Base-by-base conservation (phyloP, 108 stramenopile species). In the Skeletonema grethae region DNA sequence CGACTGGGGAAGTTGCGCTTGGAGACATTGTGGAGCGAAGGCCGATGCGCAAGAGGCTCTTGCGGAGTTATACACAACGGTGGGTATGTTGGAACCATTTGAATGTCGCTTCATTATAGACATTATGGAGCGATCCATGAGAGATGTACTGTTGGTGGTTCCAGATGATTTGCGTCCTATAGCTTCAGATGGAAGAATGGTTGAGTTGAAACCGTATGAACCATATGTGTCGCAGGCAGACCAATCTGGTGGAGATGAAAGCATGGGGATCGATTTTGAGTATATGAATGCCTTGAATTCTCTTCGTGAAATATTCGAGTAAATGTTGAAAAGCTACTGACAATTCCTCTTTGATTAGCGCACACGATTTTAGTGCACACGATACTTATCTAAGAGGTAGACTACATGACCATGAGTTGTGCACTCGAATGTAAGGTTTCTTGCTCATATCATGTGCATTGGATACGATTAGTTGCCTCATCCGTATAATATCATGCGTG, bases 1-100 rank as follows among this genome's bases (percentile, higher is more conserved):
- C 69, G 93, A 91, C 35, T 94, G 90, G 89, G 89, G 89, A 24
- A 86, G 85, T 62, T 95, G 94, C 72, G 91, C 90, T 6, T 95
- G 94, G 94, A 70, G 89, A 57, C 91, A 91, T 59, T 95, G 94
- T 65, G 91, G 91, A 15, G 90, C 91, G 7, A 80, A 87, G 35
- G 91, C 91, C 30, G 94, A 95, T 83, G 88, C 86, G 18, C 88
- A 91, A 78, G 94, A 95, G 68, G 85, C 94, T 5, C 39, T 93
- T 20, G 90, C 90, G 25, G 94, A 92, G 68, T 68, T 95, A 36
- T 82, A 90, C 56, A 75, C 80, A 63, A 67, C 70, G 55, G 65
- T 91, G 39, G 94, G 94, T 4, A 76, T 95, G 69, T 63, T 92
- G n/a, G 94, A 95, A 72, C 94, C 94, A 28, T 89, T 83, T 65